Percentiles rank a stretch among this genome's conserved stretches.
Conservation (phyloP, 2,329 filamentous ascomycete species). For the Penicillium hesseltinei region DNA sequence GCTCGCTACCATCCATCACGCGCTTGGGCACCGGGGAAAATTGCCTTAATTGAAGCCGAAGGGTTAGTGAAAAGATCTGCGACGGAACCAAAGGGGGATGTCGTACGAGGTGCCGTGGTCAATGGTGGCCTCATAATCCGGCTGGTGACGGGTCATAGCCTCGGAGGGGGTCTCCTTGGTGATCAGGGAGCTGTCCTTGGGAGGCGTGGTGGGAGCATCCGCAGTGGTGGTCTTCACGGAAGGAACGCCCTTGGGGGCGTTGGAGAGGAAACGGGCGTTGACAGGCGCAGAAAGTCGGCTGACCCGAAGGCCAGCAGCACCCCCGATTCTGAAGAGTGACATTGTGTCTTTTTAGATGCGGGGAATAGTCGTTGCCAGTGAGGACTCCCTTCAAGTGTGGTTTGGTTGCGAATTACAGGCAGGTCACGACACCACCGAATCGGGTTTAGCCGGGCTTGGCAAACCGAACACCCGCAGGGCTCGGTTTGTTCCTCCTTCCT, state of each 20-base stretch:
- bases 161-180: slow-evolving; percentile 51
- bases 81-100: neutral
- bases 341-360: slow-evolving; percentile 47
- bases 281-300: slow-evolving; percentile 30
- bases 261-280: slow-evolving; percentile 41
- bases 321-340: slow-evolving; percentile 63
- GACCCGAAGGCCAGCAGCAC: slow-evolving; percentile 35
- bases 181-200: slow-evolving; percentile 48
- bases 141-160: slow-evolving; percentile 63
- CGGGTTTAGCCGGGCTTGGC: slow-evolving; percentile 34
- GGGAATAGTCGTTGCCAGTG: slow-evolving; percentile 29
- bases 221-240: slow-evolving; percentile 52
- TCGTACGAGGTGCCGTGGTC: slow-evolving; percentile 90
- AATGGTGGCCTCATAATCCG: slow-evolving; percentile 75
- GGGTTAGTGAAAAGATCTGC: slow-evolving; percentile 28
- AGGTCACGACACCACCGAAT: slow-evolving; percentile 35
- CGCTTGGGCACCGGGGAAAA: slow-evolving; percentile 89
- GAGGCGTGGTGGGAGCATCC: slow-evolving; percentile 44
- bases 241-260: slow-evolving; percentile 49
- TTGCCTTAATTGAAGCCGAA: slow-evolving; percentile 53
- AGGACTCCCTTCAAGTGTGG: slow-evolving; percentile 31
- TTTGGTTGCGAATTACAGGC: slow-evolving; percentile 33
- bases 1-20: slow-evolving; percentile 88
- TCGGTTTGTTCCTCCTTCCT: slow-evolving; percentile 28
- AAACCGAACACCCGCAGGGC: slow-evolving; percentile 41